Base-by-base conservation (phyloP, 805 yeast species). In the Schwanniomyces vanrijiae region DNA sequence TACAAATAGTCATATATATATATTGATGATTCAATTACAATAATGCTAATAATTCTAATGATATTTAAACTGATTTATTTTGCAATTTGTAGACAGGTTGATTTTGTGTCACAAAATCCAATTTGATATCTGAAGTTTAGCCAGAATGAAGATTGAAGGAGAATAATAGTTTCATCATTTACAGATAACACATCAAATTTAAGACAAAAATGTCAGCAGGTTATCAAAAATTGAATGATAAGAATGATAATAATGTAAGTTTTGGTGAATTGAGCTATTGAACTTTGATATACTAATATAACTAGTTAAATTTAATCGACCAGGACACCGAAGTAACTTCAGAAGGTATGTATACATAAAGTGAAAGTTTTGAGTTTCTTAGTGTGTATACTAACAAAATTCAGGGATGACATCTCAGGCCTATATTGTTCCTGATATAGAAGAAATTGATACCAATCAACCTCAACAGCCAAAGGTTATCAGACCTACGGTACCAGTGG, bases 401-500 rank as follows among this genome's bases (percentile, higher is more conserved):
- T 22, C 34, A 45, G 50, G 44, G 16, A 43, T 42, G 28, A 29
- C 44, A 10, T 44, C 53, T 1, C 53, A 48, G 19, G 51, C 54
- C 24, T 51, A 48, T 25, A 42, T 46, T 40, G 40, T 38, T 19
- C 48, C 46, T 33, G 49, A 46, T 33, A 9, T 35, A 10, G 46
- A 43, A 21, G 39, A 44, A 8, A 26, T 26, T 18, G 16, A 28
- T 18, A 16, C 6, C 3, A 14, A n/a, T 3, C 25, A 26, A 18
- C 24, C 25, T 13, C 19, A 37, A 14, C 52, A 53, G 22, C 61
- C 58, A 28, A 43, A 48, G 19, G 56, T 56, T 13, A 40, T 55
- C 9, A 43, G 65, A 64, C 53, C 81, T 73, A 49, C 55, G 37
- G 28, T 52, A 3, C 57, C 62, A 21, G 37, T 53, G 13, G 47